Conservation (phyloP, 768 basidiomycete genomes). For the Lanmaoa pseudosensibilis region DNA sequence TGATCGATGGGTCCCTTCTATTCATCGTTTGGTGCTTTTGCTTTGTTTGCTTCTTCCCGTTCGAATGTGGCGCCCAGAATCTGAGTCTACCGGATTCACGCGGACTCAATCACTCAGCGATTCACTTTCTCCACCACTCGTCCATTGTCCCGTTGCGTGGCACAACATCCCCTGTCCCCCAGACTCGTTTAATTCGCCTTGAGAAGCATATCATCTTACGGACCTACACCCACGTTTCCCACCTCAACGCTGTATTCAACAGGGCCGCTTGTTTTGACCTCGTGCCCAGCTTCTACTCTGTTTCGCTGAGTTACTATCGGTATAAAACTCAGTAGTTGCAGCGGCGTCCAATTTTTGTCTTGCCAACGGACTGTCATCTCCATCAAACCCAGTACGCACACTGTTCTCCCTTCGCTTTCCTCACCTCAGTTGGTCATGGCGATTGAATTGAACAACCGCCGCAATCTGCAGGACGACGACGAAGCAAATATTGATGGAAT, state of each 20-base stretch:
- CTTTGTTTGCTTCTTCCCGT: constrained; percentile 12
- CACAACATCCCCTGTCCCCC: constrained; percentile 8
- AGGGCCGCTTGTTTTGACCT: constrained; percentile 36
- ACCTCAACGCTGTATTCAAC: constrained; percentile 25
- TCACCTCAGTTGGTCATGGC: constrained; percentile 24
- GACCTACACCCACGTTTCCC: constrained; percentile 20
- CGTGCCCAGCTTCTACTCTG: constrained; percentile 40
- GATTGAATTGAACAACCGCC: constrained; percentile 27
- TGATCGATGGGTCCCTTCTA: constrained; percentile 16
- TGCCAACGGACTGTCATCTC: constrained; percentile 37
- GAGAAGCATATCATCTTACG: constrained; percentile 17
- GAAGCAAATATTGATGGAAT: constrained; percentile 9
- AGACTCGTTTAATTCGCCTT: constrained; percentile 12
- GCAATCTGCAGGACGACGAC: constrained; percentile 23
- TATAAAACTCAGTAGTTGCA: constrained; percentile 41
- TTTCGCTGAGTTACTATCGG: constrained; percentile 41
- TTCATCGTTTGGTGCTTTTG: constrained; percentile 9
- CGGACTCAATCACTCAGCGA: constrained; percentile 33
- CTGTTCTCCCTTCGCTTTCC: constrained; percentile 9
- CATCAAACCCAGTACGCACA: constrained; percentile 25
- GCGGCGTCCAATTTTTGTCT: constrained; percentile 39
- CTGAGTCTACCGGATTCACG: constrained; percentile 24
- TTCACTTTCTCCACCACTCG: constrained; percentile 9
- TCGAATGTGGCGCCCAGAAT: constrained; percentile 17
- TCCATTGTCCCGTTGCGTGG: constrained; percentile 2